Base-by-base conservation (phyloP, 1,139 yeast genomes). In the Scheffersomyces quercinus region DNA sequence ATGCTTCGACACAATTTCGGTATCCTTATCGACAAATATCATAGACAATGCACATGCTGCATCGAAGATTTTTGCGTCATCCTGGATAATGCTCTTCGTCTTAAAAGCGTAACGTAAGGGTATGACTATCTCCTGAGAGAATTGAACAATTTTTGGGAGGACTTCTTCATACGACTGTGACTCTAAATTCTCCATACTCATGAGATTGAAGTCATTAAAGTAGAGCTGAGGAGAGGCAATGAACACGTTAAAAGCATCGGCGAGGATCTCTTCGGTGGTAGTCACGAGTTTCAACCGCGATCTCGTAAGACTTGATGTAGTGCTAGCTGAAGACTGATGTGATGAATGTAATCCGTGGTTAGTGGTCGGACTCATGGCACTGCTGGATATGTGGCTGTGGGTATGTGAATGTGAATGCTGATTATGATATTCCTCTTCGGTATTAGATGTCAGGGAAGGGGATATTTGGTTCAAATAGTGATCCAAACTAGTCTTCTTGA, bases 201-300 rank as follows among this genome's bases (percentile, higher is more conserved):
- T 63, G 29, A 65, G 49, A 4, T 49, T 44, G 12, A 41, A 28
- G 40, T 68, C 73, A 45, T 67, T 66, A 46, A 67, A 71, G 51
- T 68, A 73, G 16, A 65, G 51, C 16, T 67, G 65, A 1, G 77
- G 75, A 1, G 63, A 63, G 0, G 65, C 59, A 8, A 55, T 54
- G 49, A 72, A 73, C 5, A 72, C 59, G n/a, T 54, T 45, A 46
- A 72, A 68, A n/a, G 70, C 51, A 42, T 69, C 73, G 1, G 74
- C 49, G 29, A 73, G 54, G 35, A 70, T 54, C 42, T 64, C 71
- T 49, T 70, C 73, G 5, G 70, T 56, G n/a, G 50, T 52, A 13
- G 41, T 39, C 12, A 54, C 48, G 26, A 56, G 39, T 28, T 49
- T 48, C 24, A 13, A 31, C 4, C 35, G 35, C 11, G 35, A 14